Evolutionary conservation across 345 rosid species (phyloP), one percentile per base, ranked within the genome.

Genomic region (Aurinia saxatilis): DNA sequence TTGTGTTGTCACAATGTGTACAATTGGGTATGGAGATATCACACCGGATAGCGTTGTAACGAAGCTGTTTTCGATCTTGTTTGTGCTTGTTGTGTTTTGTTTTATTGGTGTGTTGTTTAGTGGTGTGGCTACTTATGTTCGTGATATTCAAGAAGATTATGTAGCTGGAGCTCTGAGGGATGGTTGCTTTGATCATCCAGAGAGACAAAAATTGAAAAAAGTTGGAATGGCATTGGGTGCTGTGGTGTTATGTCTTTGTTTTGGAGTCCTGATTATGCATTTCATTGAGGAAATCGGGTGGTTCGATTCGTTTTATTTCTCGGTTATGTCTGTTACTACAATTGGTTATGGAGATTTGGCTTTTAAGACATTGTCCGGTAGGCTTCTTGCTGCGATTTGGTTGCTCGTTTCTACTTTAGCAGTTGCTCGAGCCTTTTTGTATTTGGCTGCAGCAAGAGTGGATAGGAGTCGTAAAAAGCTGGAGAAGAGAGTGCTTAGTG

Each of bases 21-120:
- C n/a, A n/a, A n/a, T n/a, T n/a, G n/a, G n/a, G n/a, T n/a, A n/a
- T 54, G 97, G 97, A 38, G 99, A 93, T 56, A 93, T 93, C 6
- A 90, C 87, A 2, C 95, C 97, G 1, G 71, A 78, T 12, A 84
- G 62, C 18, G 58, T 63, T 3, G 27, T 75, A 1, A 93, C 99
- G 10, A 93, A 87, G 79, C 21, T 93, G 64, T 90, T 93, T 51
- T 84, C 97, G 1, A 69, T 93, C 9, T 29, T 93, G 75, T 93
- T 90, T 73, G 96, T 93, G 57, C 77, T 90, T 52, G 82, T 90
- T 33, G 99, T 96, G 44, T 85, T 90, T 57, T 96, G 90, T 19
- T 85, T 93, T 36, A 62, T 90, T 23, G 97, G 80, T 42, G 80
- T 87, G 41, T 57, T 87, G 66, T 90, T 93, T 50, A 78, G 80